Percentiles rank a stretch among this genome's conserved stretches.
phyloP scores from a whole-genome alignment of 257 asterid species.

The Plantago elongata region DNA sequence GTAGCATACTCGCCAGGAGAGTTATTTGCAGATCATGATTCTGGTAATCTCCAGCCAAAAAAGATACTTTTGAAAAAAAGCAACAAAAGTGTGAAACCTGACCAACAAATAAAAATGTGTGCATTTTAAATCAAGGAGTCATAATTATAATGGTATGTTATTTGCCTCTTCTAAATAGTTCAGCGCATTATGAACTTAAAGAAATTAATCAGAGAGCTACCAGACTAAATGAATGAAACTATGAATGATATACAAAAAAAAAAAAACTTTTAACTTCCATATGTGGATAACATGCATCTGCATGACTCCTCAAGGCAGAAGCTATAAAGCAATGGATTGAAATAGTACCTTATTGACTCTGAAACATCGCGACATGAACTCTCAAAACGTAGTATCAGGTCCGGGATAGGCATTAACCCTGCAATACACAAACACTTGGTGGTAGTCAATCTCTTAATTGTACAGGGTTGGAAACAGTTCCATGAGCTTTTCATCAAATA shows the following conservation, averaged over 20 bases:
- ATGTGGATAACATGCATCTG: neutral
- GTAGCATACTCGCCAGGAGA: too few species aligned
- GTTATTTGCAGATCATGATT: too few species aligned
- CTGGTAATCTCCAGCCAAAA: too few species aligned
- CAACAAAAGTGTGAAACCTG: too few species aligned
- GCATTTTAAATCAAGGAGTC: too few species aligned
- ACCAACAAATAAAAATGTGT: too few species aligned
- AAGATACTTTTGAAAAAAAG: too few species aligned
- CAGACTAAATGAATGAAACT: neutral
- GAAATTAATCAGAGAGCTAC: too few species aligned
- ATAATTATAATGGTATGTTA: too few species aligned
- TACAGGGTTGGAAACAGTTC: neutral
- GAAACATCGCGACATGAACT: slow-evolving; percentile 83
- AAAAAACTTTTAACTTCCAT: neutral
- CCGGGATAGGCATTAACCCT: slow-evolving; percentile 87
- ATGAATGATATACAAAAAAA: neutral
- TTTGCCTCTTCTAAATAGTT: neutral
- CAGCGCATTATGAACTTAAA: too few species aligned
- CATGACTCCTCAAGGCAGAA: neutral
- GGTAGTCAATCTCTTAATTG: slow-evolving; percentile 16
- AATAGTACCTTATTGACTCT: slow-evolving; percentile 69
- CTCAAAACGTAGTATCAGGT: slow-evolving; percentile 80
- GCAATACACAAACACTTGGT: slow-evolving; percentile 28
- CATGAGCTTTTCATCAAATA: too few species aligned
- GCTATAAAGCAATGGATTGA: neutral